Evolutionary conservation across 495 filamentous ascomycete species (phyloP).

Genomic region (Schizothecium vesticola): DNA sequence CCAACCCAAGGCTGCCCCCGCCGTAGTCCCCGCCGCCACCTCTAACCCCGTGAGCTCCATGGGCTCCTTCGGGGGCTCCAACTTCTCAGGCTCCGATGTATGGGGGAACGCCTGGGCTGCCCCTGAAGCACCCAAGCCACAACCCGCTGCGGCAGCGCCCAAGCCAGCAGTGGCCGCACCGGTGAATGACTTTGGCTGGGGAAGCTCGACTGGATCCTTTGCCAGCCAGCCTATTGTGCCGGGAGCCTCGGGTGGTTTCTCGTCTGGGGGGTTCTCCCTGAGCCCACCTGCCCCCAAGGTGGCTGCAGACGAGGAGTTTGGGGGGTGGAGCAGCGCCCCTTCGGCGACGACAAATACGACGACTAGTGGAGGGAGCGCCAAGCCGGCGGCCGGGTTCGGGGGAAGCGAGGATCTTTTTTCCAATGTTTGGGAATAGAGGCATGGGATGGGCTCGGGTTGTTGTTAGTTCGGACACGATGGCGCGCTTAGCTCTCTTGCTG

Average conservation of each 20-base stretch:
- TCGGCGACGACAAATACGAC: constrained; percentile 37
- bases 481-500: background rate
- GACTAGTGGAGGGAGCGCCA: constrained; percentile 31
- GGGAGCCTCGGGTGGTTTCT: constrained; percentile 45
- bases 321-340: constrained; percentile 75
- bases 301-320: constrained; percentile 84
- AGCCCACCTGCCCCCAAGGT: constrained; percentile 53
- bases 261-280: background rate
- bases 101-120: constrained; percentile 56
- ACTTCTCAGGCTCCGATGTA: constrained; percentile 34
- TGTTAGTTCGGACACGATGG: background rate
- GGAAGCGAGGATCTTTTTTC: constrained; percentile 81
- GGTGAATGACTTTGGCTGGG: constrained; percentile 53
- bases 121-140: constrained; percentile 35
- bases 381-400: constrained; percentile 52
- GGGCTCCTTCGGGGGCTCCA: constrained; percentile 31
- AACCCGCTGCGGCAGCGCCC: constrained; percentile 22
- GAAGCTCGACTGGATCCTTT: constrained; percentile 33
- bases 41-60: constrained; percentile 31
- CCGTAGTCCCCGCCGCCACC: constrained; percentile 26
- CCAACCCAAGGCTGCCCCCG: constrained; percentile 42
- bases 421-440: constrained; percentile 77
- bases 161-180: constrained; percentile 29
- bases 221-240: constrained; percentile 51
- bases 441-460: background rate